Evolutionary conservation across 2,329 filamentous ascomycete genomes (phyloP).

Genomic region (Chaetomium globosum): DNA sequence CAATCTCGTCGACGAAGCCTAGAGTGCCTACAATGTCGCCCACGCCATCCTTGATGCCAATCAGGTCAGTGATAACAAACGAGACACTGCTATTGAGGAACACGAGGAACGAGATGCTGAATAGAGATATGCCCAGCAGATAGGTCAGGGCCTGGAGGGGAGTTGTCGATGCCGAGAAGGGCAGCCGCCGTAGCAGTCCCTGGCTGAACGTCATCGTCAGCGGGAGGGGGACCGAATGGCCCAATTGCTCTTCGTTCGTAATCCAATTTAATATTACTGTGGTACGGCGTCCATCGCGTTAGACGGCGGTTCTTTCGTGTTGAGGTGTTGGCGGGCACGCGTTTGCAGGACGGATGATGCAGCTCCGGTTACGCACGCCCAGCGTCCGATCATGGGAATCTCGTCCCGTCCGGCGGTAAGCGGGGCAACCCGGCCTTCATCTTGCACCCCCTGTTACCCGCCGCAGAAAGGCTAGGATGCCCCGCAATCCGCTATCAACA

Average conservation of each 20-base stretch:
- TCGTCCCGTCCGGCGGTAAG: slow-evolving; percentile 13
- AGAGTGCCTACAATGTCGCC: slow-evolving; percentile 82
- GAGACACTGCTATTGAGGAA: slow-evolving; percentile 84
- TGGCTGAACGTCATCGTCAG: slow-evolving; percentile 39
- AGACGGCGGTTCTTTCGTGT: not conserved
- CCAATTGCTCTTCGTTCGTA: not conserved
- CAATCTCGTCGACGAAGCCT: slow-evolving; percentile 81
- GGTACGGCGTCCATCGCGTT: not conserved
- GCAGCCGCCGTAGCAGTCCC: slow-evolving; percentile 51
- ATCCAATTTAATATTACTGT: not conserved
- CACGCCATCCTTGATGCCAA: slow-evolving; percentile 71
- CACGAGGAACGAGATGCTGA: slow-evolving; percentile 86
- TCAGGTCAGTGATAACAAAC: slow-evolving; percentile 81
- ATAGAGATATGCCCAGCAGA: slow-evolving; percentile 78
- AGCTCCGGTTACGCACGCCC: slow-evolving; percentile 15
- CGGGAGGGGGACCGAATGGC: not conserved
- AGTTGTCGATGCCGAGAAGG: slow-evolving; percentile 64
- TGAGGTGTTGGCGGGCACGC: not conserved
- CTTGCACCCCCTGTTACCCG: slow-evolving; percentile 11
- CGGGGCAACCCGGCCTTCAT: slow-evolving; percentile 7
- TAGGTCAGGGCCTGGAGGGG: slow-evolving; percentile 70
- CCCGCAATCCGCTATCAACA: slow-evolving; percentile 28
- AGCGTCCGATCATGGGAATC: not conserved
- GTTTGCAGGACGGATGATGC: not conserved
- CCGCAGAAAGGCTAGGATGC: slow-evolving; percentile 7